These are phyloP conservation scores for Phytophthora pistaciae DNA, from an alignment of 352 stramenopile genomes.

Conservation along the genomic window DNA sequence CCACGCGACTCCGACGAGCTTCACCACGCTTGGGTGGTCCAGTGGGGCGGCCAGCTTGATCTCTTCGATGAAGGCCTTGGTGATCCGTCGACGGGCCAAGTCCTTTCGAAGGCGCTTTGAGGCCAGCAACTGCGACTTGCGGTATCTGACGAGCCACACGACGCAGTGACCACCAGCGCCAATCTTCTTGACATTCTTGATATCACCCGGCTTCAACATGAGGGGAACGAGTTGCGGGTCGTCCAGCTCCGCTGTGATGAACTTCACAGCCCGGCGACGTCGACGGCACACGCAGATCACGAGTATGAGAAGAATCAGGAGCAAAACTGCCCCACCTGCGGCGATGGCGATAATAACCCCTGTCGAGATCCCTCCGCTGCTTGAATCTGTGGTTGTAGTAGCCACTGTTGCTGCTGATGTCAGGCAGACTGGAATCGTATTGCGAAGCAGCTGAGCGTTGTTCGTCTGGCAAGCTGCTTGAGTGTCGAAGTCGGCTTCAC, in stretches of 20 bases:
- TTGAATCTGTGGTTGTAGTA: conserved; percentile 5
- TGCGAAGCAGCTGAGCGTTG: conserved; percentile 35
- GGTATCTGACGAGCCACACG: conserved; percentile 54
- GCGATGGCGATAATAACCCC: conserved; percentile 22
- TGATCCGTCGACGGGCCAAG: conserved; percentile 39
- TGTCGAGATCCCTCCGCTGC: neutral
- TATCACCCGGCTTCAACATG: conserved; percentile 50
- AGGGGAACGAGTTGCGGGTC: conserved; percentile 45
- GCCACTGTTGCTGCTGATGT: conserved; percentile 16
- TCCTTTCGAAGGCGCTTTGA: conserved; percentile 56
- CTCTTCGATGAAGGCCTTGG: conserved; percentile 55
- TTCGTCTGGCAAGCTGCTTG: conserved; percentile 42
- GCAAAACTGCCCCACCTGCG: conserved; percentile 7
- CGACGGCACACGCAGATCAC: conserved; percentile 23
- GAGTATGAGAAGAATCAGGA: conserved; percentile 18
- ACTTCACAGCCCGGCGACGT: conserved; percentile 26
- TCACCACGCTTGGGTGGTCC: conserved; percentile 57
- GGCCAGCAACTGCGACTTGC: conserved; percentile 39
- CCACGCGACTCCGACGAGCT: conserved; percentile 65
- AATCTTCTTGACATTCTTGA: conserved; percentile 52
- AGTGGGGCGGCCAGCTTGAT: conserved; percentile 61
- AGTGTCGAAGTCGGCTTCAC: conserved; percentile 24
- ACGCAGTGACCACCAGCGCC: conserved; percentile 36
- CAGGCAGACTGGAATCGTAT: conserved; percentile 38
- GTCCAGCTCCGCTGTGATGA: conserved; percentile 41